Base-by-base conservation (phyloP, 2,329 filamentous ascomycete genomes). In the Verticillium zaregamsianum region DNA sequence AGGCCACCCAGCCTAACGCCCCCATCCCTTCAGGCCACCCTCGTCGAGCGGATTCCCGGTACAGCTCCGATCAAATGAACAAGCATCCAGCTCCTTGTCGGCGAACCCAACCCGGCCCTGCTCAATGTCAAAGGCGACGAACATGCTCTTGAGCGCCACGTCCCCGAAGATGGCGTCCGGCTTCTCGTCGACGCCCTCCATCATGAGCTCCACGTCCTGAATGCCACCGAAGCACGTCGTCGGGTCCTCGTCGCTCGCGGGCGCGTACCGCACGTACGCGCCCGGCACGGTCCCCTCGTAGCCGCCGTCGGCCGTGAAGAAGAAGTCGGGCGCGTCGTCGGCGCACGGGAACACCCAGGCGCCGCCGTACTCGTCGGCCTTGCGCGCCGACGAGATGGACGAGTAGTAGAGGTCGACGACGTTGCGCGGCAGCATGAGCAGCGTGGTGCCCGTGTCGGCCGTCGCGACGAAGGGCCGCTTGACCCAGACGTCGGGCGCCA, bases 61-160 rank as follows among this genome's bases (percentile, higher is more conserved):
- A 25, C 45, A 52, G 45, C 8, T 52, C n/a, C 45, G 45, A 52
- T 52, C 45, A 11, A 52, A 25, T 20, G 45, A 52, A 23, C 45
- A 52, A 6, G 20, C 8, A 9, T 52, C 45, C n/a, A 52, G 20
- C 20, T 63, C 63, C 64, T 77, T 77, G 2, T 71, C 55, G 39
- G 79, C 80, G 62, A 79, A 77, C 20, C 80, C 80, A 32, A 86
- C 70, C 56, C 33, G 37, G 20, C 35, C 37, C 23, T 45, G 11
- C 11, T 39, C 35, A 23, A 39, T 23, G n/a, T 92, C 89, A 72
- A 92, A 92, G 57, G 92, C 86, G 33, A 89, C 86, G 71, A 90
- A 93, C 65, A 90, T 80, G 61, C 85, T 85, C 84, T 95, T 95
- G 67, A 95, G 82, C 78, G 93, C 91, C 61, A 90, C 81, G 64